Evolutionary conservation across 352 stramenopile genomes (phyloP), one percentile per base, ranked within the genome.

Genomic region (Globisporangium cystogenes): DNA sequence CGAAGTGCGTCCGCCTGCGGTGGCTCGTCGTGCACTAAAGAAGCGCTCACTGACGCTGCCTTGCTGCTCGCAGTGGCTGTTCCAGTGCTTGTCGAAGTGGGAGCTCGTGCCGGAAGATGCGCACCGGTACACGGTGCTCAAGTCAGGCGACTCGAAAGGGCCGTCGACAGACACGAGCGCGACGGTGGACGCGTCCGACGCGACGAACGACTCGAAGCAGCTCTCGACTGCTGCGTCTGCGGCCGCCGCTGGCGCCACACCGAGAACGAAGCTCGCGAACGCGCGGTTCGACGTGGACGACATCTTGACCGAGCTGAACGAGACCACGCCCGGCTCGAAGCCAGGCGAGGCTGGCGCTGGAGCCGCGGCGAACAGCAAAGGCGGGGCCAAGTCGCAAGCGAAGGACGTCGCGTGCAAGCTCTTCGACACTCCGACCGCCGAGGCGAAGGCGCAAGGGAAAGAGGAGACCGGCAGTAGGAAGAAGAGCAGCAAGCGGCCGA

Each of bases 71-170:
- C 39, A 94, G 81, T 95, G 85, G 85, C 61, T 95, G 15, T 76
- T 93, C 23, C 63, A 74, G 27, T 95, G 81, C 44, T 48, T 93
- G 35, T 58, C 65, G 0, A 59, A 77, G 52, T 95, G 85, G 85
- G 66, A 72, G 40, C 65, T 90, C 52, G 59, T 90, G 1, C 35
- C 69, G 1, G 82, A 92, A 65, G 65, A 68, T 51, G 48, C 48
- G 7, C 90, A 80, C 43, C 69, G 60, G 8, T 87, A 69, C 55
- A 72, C 53, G 33, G 51, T 44, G 15, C 33, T 44, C 31, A 65
- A 54, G 21, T 21, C 45, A 4, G 31, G 31, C 7, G 41, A 60
- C 10, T 24, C 46, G 1, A 21, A 8, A 23, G 21, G 33, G 1
- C 24, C 44, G 10, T 16, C 49, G 27, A 56, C 57, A 7, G 72